phyloP scores from a whole-genome alignment of 345 rosid genomes.

The Carallia brachiata region DNA sequence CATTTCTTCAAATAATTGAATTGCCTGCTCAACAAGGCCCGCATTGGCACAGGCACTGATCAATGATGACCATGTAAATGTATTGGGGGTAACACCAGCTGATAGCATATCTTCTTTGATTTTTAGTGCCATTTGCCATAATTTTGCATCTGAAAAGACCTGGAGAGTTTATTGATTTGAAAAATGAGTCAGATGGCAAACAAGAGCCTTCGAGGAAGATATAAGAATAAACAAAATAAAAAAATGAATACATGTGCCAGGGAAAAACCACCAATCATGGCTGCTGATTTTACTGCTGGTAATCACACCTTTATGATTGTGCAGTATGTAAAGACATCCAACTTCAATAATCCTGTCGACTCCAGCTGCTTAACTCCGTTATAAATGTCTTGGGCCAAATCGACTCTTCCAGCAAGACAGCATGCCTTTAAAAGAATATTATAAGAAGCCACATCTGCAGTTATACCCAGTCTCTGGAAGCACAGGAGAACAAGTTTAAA shows the following conservation, averaged over 20 bases:
- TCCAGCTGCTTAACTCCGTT: conserved; percentile 70
- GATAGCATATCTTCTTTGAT: conserved; percentile 83
- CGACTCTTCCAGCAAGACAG: conserved; percentile 77
- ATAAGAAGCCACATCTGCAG: conserved; percentile 77
- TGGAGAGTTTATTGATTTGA: conserved; percentile 30
- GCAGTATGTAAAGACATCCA: conserved; percentile 90
- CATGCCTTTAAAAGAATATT: conserved; percentile 89
- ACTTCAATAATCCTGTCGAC: conserved; percentile 54
- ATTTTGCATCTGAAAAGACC: conserved; percentile 86
- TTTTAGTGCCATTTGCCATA: conserved; percentile 84
- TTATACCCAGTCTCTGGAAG: conserved; percentile 61
- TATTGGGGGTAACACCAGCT: conserved; percentile 70
- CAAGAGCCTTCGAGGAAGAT: background rate
- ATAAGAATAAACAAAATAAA: background rate
- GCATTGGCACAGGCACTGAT: conserved; percentile 90
- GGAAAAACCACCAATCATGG: conserved; percentile 2
- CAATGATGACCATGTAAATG: conserved; percentile 82
- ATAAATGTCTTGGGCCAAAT: conserved; percentile 79
- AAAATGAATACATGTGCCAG: background rate
- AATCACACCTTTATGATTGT: conserved; percentile 75
- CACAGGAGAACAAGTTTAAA: conserved; percentile 10
- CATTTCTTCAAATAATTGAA: conserved; percentile 79
- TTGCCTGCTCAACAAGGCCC: conserved; percentile 80
- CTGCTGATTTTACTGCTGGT: conserved; percentile 10
- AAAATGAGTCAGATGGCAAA: conserved; percentile 1